Conservation (phyloP, 176 grass and related monocot species). For the Urochloa ruziziensis region DNA sequence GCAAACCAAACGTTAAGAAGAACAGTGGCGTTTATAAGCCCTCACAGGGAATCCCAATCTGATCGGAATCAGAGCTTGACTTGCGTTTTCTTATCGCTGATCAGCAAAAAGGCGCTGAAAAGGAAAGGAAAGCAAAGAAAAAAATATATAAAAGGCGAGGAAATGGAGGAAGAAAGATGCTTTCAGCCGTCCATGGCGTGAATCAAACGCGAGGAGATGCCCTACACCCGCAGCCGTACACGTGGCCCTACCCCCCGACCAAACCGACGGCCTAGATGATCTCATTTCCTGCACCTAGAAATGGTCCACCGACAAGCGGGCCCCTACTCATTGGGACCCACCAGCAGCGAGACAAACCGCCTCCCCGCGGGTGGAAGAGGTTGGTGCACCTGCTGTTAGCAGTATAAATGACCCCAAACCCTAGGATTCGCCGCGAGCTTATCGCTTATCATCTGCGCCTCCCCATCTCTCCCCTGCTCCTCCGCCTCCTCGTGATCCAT, state of each 20-base stretch:
- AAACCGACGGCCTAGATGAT: slow-evolving; percentile 9
- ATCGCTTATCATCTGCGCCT: slow-evolving; percentile 39
- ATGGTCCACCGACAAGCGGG: not conserved
- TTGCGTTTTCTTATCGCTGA: slow-evolving; percentile 37
- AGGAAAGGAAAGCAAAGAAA: not conserved
- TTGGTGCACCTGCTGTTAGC: not conserved
- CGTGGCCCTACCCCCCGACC: not conserved
- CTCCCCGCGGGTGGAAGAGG: not conserved
- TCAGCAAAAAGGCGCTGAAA: not conserved
- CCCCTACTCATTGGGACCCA: accelerated
- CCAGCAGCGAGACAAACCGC: not conserved
- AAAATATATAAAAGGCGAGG: not conserved
- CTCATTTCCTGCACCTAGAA: too few relatives aligned
- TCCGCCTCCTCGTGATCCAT: not conserved
- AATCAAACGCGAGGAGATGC: slow-evolving; percentile 51
- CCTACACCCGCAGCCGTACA: slow-evolving; percentile 23
- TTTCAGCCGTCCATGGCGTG: slow-evolving; percentile 41
- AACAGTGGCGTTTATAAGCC: not conserved
- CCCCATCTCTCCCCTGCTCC: not conserved
- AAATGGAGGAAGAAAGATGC: slow-evolving; percentile 32
- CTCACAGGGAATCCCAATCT: slow-evolving; percentile 2
- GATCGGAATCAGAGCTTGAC: slow-evolving; percentile 27
- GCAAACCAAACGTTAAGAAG: not conserved
- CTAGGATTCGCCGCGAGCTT: slow-evolving; percentile 45
- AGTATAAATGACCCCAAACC: slow-evolving; percentile 31